phyloP scores from a whole-genome alignment of 2,329 filamentous ascomycete species.

The Knufia petricola region DNA sequence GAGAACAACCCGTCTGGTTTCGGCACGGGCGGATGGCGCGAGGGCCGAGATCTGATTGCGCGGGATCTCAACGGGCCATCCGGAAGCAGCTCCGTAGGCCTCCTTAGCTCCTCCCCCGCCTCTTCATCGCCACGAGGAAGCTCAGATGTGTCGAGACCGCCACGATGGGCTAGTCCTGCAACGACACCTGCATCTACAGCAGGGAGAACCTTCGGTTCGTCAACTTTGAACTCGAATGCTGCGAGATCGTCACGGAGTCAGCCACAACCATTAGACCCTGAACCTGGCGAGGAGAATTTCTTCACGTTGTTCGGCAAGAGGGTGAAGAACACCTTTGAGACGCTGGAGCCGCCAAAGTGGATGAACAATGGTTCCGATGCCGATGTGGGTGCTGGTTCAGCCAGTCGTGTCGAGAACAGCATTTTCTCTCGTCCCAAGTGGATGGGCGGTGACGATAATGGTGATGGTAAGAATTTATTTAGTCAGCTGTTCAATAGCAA shows the following conservation, averaged over 20 bases:
- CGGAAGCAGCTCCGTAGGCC: conserved; percentile 36
- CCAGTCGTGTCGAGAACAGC: conserved; percentile 47
- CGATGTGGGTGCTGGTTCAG: conserved; percentile 24
- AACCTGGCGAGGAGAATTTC: conserved; percentile 68
- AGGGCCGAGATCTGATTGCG: conserved; percentile 83
- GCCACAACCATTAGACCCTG: conserved; percentile 39
- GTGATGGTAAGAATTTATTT: conserved; percentile 1
- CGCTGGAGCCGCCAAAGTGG: conserved; percentile 72
- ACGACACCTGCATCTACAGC: conserved; percentile 24
- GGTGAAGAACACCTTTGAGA: conserved; percentile 86
- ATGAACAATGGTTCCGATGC: conserved; percentile 38
- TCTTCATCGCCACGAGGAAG: conserved; percentile 23
- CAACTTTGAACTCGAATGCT: not conserved
- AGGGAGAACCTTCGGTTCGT: not conserved
- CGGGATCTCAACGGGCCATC: conserved; percentile 58
- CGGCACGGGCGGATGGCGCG: conserved; percentile 77
- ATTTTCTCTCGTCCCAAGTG: conserved; percentile 66
- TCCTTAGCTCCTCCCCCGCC: conserved; percentile 22
- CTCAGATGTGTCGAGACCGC: conserved; percentile 8
- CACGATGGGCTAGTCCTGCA: conserved; percentile 19
- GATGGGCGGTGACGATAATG: conserved; percentile 55
- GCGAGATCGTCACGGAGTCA: conserved; percentile 5
- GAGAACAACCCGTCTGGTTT: conserved; percentile 53
- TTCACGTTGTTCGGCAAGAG: conserved; percentile 75
- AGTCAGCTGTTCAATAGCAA: not conserved